phyloP scores from a whole-genome alignment of 495 filamentous ascomycete species.

The Xylaria acuta region DNA sequence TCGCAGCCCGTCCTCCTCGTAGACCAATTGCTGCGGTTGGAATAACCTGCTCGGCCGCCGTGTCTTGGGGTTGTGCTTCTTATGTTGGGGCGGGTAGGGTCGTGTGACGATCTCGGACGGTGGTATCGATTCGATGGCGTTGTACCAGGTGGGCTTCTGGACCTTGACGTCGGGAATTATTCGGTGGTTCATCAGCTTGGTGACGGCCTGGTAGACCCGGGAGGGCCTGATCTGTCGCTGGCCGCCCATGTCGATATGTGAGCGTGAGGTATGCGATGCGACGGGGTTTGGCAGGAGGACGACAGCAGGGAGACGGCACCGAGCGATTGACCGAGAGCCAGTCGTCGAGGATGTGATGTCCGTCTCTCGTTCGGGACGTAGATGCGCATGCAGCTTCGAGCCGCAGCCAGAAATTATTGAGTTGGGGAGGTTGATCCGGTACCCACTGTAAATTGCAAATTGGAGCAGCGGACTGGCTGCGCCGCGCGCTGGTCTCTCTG shows the following conservation, averaged over 20 bases:
- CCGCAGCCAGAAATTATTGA: constrained; percentile 19
- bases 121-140: constrained; percentile 74
- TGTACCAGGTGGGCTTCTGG: constrained; percentile 75
- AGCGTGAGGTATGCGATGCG: neutral
- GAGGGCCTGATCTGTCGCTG: constrained; percentile 37
- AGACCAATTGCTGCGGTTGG: constrained; percentile 75
- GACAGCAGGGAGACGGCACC: neutral
- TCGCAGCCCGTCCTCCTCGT: constrained; percentile 86
- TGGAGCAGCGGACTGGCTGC: constrained; percentile 12
- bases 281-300: neutral
- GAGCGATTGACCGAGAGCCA: neutral
- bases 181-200: constrained; percentile 34
- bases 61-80: constrained; percentile 55
- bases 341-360: neutral
- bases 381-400: neutral
- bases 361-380: neutral
- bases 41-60: constrained; percentile 75
- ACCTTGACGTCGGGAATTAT: constrained; percentile 34
- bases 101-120: constrained; percentile 77
- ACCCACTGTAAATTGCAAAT: constrained; percentile 26
- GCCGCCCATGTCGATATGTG: constrained; percentile 35
- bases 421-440: constrained; percentile 31
- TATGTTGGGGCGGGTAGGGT: constrained; percentile 69
- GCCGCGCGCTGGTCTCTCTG: neutral
- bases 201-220: constrained; percentile 38